Conservation (phyloP, 352 stramenopile genomes). For the Globisporangium rhizosaccharum region DNA sequence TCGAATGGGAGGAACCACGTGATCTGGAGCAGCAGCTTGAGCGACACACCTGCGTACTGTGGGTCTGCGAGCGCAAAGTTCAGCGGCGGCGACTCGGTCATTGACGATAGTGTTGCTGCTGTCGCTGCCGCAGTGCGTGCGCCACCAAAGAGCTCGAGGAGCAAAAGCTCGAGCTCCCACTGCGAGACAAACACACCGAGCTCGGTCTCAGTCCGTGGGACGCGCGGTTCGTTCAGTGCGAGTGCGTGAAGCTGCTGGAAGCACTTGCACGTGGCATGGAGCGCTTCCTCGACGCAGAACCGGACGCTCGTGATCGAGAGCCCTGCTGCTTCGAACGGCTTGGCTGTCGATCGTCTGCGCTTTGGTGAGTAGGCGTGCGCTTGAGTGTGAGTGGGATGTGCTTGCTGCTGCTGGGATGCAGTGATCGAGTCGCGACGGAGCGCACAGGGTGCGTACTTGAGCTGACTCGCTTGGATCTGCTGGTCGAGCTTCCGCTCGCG, state of each 20-base stretch:
- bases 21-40: slow-evolving; percentile 31
- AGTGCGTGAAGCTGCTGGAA: slow-evolving; percentile 39
- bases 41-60: slow-evolving; percentile 14
- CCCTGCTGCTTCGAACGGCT: slow-evolving; percentile 33
- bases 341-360: background rate
- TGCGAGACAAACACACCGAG: slow-evolving; percentile 47
- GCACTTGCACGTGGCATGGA: slow-evolving; percentile 29
- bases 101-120: background rate
- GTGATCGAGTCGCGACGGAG: slow-evolving; percentile 4
- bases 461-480: slow-evolving; percentile 35
- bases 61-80: slow-evolving; percentile 11
- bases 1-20: slow-evolving; percentile 71
- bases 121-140: background rate
- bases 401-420: background rate
- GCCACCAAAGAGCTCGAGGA: slow-evolving; percentile 29
- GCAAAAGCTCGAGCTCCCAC: slow-evolving; percentile 43
- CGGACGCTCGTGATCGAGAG: slow-evolving; percentile 46
- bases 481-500: slow-evolving; percentile 35
- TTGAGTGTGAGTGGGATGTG: background rate
- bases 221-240: slow-evolving; percentile 13
- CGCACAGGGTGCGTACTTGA: slow-evolving; percentile 19
- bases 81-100: no score
- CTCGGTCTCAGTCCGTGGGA: slow-evolving; percentile 2
- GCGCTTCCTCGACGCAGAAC: slow-evolving; percentile 49
- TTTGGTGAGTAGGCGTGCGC: slow-evolving; percentile 2